phyloP scores from a whole-genome alignment of 148 eudicot genomes.

The Pharnaceum exiguum region DNA sequence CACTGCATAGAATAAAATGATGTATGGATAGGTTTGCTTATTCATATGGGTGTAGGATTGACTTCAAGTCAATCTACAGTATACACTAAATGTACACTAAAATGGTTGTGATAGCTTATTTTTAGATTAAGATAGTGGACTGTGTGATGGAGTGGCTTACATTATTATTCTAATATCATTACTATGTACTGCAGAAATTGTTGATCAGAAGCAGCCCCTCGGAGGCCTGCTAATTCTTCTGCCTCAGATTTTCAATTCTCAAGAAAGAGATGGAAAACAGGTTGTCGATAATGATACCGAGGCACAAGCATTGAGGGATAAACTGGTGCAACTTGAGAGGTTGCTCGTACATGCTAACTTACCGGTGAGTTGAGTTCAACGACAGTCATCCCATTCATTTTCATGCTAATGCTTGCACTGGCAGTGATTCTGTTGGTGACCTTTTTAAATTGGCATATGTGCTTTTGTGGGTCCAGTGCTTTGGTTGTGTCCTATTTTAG shows the following conservation, averaged over 20 bases:
- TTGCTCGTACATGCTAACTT: constrained; percentile 69
- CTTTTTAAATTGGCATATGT: not conserved
- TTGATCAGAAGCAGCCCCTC: constrained; percentile 63
- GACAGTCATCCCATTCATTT: not conserved
- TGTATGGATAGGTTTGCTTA: too few relatives aligned
- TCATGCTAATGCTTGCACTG: not conserved
- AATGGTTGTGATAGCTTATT: too few relatives aligned
- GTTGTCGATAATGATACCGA: constrained; percentile 33
- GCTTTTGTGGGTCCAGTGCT: not conserved
- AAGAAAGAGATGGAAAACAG: constrained; percentile 27
- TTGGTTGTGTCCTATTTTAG: not conserved
- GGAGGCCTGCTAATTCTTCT: constrained; percentile 89
- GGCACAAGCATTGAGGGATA: constrained; percentile 31
- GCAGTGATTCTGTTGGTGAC: too few relatives aligned
- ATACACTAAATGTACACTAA: too few relatives aligned
- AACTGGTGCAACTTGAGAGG: constrained; percentile 63
- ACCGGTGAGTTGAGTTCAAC: constrained; percentile 59
- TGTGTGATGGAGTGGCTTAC: too few relatives aligned
- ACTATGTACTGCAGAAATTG: constrained; percentile 58
- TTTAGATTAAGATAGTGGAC: too few relatives aligned
- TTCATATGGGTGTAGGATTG: too few relatives aligned
- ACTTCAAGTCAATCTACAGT: too few relatives aligned
- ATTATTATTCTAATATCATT: too few relatives aligned
- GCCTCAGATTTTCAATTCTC: constrained; percentile 57
- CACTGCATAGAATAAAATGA: too few relatives aligned